Evolutionary conservation across 495 filamentous ascomycete genomes (phyloP).

Genomic region (Talaromyces ruber): DNA sequence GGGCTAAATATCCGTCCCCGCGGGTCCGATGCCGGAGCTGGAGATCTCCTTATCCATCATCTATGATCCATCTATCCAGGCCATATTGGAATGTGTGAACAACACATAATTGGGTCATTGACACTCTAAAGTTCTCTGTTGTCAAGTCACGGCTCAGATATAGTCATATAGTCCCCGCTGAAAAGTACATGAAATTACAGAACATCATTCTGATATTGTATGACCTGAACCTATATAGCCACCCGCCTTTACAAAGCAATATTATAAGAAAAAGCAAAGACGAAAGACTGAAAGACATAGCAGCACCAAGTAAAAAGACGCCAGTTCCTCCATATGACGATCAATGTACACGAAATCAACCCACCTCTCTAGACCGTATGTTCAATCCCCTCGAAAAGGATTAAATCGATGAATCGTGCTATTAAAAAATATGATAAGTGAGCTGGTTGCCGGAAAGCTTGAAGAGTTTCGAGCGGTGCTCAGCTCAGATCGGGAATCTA

Average conservation of each 20-base stretch:
- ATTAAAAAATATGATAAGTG: neutral
- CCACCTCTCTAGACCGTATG: neutral
- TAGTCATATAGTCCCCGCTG: neutral
- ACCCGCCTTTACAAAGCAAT: neutral
- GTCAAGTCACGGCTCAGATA: neutral
- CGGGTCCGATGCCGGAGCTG: conserved; percentile 1
- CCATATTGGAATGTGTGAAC: neutral
- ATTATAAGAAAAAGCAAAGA: neutral
- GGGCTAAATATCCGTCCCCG: neutral
- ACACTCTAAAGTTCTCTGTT: neutral
- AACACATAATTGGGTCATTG: neutral
- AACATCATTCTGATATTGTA: neutral
- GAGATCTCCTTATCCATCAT: neutral
- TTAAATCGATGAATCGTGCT: neutral
- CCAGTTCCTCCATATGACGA: neutral
- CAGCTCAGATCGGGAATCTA: no score
- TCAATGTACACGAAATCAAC: neutral
- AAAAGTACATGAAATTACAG: neutral
- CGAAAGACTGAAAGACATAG: neutral
- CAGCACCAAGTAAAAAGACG: neutral
- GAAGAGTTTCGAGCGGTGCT: no score
- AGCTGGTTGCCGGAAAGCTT: neutral
- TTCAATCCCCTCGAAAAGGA: neutral
- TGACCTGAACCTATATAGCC: neutral
- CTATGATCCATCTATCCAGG: neutral